Base-by-base conservation (phyloP, 345 rosid species). In the Abelmoschus esculentus region DNA sequence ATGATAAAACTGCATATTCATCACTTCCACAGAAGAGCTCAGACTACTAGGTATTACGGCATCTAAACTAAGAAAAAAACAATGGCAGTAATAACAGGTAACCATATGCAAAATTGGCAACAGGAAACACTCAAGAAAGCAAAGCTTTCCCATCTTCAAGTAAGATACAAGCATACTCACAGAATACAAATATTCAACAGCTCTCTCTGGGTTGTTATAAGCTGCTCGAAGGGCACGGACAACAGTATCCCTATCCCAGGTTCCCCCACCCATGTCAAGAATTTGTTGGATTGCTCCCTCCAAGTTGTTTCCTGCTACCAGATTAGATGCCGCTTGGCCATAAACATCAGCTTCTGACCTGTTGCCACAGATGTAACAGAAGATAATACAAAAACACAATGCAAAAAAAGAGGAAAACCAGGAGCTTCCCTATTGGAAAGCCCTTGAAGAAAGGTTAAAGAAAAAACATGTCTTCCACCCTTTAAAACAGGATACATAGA, bases 161-260 rank as follows among this genome's bases (percentile, higher is more conserved):
- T 52, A 22, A 7, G 12, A 75, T 8, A 71, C 88, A 22, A 89
- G 79, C 8, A 22, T 59, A 80, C 96, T 75, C 70, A 91, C 96
- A 73, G 96, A 82, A 70, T 89, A 95, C 66, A 95, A 83, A 80
- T 95, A 95, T 78, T 95, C 99, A 73, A 95, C 96, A 78, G 99
- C 99, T 78, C 98, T 87, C 82, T 88, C 96, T 0, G 97, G 99
- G 70, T 95, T 91, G 81, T 91, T 95, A 80, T 62, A 95, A 57
- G 97, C 99, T 66, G 97, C 98, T 66, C 92, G 92, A 60, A 95
- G 96, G 67, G 99, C 98, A n/a, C 89, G 90, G 64, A 86, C 81
- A 77, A 91, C 92, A 65, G 85, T 87, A 26, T 90, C 96, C 77
- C 96, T 90, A 70, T 90, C 92, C 98, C 98, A 91, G 7, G 80